These are phyloP conservation scores for Stephania japonica DNA, from an alignment of 164 flowering plant genomes.

Conservation along the genomic window DNA sequence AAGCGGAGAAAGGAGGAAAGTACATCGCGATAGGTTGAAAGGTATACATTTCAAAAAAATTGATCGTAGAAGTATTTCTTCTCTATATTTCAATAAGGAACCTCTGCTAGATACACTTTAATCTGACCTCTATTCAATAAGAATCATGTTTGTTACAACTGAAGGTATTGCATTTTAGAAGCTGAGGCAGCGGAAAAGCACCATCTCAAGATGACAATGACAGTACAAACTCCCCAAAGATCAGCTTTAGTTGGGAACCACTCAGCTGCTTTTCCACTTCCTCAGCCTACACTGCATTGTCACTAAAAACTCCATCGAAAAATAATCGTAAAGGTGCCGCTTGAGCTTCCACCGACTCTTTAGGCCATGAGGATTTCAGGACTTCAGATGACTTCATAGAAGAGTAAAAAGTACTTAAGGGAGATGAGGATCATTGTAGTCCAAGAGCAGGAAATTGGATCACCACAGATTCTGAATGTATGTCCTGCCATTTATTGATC, in stretches of 20 bases:
- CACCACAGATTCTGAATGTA: conserved; percentile 88
- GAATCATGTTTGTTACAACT: not conserved
- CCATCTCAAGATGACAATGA: conserved; percentile 40
- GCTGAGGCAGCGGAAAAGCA: conserved; percentile 32
- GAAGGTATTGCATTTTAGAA: conserved; percentile 57
- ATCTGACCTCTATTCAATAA: not conserved
- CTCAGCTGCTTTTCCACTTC: conserved; percentile 65
- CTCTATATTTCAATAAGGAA: no score
- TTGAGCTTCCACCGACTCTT: conserved; percentile 17
- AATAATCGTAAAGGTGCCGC: conserved; percentile 18
- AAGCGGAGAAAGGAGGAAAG: conserved; percentile 54
- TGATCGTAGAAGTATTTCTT: no score
- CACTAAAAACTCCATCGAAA: conserved; percentile 34
- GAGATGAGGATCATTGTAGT: conserved; percentile 13
- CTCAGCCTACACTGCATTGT: conserved; percentile 41
- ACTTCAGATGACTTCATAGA: conserved; percentile 7
- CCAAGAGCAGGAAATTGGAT: conserved; percentile 70
- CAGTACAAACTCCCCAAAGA: conserved; percentile 63
- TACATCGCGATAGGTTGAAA: conserved; percentile 39
- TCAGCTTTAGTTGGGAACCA: conserved; percentile 81
- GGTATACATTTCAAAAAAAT: conserved; percentile 29
- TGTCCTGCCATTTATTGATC: conserved; percentile 6
- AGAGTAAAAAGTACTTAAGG: conserved; percentile 2
- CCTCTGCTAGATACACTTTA: no score
- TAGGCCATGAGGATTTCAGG: conserved; percentile 14